Evolutionary conservation across 768 basidiomycete species (phyloP), one percentile per base, ranked within the genome.

Genomic region (Naganishia vaughanmartiniae): DNA sequence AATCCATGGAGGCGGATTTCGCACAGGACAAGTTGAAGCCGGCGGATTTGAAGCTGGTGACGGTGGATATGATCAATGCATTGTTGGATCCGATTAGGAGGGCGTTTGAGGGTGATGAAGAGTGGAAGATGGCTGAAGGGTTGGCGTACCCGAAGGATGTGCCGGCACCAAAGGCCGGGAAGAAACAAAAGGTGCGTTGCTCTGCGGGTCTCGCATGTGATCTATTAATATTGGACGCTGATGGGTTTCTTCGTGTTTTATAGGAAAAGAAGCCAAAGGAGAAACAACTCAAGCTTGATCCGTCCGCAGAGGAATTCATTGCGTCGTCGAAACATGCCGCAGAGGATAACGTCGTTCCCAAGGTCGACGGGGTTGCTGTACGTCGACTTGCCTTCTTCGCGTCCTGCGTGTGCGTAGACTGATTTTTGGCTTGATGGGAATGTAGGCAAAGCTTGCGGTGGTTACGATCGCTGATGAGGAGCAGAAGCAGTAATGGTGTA

Each of bases 61-160:
- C 95, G 19, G 85, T 86, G 53, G 87, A 88, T 39, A 89, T 87
- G 15, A 88, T 98, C 78, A 85, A 86, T 76, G 84, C 84, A 30
- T 82, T 99, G 53, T 82, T 98, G 69, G 87, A 87, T 24, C 94
- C 95, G 0, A 88, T 99, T 58, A 86, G 89, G 73, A 86, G 87
- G 73, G 85, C 87, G 63, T 97, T 92, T 76, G 85, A 89, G 75
- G 86, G 83, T 73, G 87, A 87, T 76, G 85, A 89, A 75, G 92
- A 92, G 78, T 97, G 92, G 88, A 87, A 90, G 81, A 84, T 83
- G 76, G 83, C 89, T 7, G 89, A 89, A 77, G 86, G 84, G 76
- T 81, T 89, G 26, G 96, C 93, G 14, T 99, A 97, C 83, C 93
- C 93, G 46, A 72, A 76, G 36, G 77, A 77, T 0, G 76, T 77